Conservation (phyloP, 495 filamentous ascomycete genomes). For the Hyphodiscus hymeniophilus region DNA sequence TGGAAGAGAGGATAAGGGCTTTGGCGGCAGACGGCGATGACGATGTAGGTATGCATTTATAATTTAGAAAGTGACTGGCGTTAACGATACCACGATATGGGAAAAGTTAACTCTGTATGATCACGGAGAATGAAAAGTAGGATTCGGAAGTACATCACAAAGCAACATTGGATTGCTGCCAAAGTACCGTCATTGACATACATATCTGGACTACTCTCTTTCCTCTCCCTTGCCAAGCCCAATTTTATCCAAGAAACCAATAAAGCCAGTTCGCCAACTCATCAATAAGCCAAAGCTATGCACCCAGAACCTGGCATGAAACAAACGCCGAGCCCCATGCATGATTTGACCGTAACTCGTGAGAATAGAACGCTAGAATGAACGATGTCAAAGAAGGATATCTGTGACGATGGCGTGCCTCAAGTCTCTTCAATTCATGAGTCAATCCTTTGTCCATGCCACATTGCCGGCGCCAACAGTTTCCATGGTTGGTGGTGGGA, state of each 20-base stretch:
- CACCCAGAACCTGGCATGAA: too few relatives aligned
- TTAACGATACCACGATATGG: constrained; percentile 7
- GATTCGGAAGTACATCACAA: too few relatives aligned
- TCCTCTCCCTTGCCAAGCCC: neutral
- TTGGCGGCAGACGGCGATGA: constrained; percentile 38
- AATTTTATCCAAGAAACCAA: neutral
- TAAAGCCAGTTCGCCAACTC: constrained; percentile 1
- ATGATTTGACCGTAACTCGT: constrained; percentile 2
- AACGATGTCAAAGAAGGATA: neutral
- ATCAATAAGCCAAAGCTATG: constrained; percentile 1
- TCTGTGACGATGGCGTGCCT: too few relatives aligned
- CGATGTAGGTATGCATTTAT: constrained; percentile 60
- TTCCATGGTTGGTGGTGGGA: constrained; percentile 1
- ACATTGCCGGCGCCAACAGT: neutral
- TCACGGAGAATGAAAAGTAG: too few relatives aligned
- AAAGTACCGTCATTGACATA: too few relatives aligned
- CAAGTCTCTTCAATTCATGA: too few relatives aligned
- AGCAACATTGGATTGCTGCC: too few relatives aligned
- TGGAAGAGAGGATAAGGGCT: constrained; percentile 36
- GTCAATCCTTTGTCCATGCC: too few relatives aligned
- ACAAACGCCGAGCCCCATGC: constrained; percentile 8
- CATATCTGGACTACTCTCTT: too few relatives aligned
- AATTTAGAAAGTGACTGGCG: constrained; percentile 14
- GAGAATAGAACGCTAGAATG: neutral
- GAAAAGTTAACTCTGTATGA: neutral